Conservation (phyloP, 805 yeast species). For the Komagataella phaffii region DNA sequence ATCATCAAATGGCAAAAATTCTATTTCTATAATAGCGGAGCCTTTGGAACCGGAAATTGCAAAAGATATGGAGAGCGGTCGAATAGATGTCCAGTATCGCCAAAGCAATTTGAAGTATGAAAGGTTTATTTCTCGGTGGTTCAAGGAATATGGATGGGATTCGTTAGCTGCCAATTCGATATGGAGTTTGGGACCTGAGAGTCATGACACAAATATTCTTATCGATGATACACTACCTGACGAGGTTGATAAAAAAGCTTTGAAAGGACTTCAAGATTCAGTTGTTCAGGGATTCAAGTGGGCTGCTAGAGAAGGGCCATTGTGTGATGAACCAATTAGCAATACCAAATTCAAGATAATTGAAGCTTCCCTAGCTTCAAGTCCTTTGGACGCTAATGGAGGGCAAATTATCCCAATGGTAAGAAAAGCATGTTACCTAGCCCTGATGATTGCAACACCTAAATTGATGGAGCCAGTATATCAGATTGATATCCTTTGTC, state of each 20-base stretch:
- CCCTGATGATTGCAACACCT: constrained; percentile 68
- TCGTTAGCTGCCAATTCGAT: constrained; percentile 68
- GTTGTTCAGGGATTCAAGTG: constrained; percentile 73
- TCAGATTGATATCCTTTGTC: constrained; percentile 42
- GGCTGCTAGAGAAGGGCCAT: constrained; percentile 79
- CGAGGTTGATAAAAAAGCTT: constrained; percentile 46
- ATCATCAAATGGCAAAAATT: constrained; percentile 39
- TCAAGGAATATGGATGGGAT: constrained; percentile 68
- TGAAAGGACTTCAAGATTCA: constrained; percentile 34
- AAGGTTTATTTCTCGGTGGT: constrained; percentile 34
- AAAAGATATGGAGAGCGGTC: constrained; percentile 25
- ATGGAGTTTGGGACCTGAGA: constrained; percentile 64
- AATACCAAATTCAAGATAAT: constrained; percentile 60
- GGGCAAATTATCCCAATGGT: constrained; percentile 75
- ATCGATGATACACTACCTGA: constrained; percentile 64
- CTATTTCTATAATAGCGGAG: constrained; percentile 62
- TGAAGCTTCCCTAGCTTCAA: constrained; percentile 38
- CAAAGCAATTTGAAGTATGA: constrained; percentile 16
- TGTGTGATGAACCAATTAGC: constrained; percentile 75
- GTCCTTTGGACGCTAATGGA: constrained; percentile 33
- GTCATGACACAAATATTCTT: constrained; percentile 35
- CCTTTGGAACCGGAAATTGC: constrained; percentile 49
- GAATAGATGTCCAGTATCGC: constrained; percentile 5
- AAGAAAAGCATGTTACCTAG: constrained; percentile 74
- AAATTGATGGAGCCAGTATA: constrained; percentile 74